Base-by-base conservation (phyloP, 2,329 filamentous ascomycete genomes). In the Colletotrichum endophyticum region DNA sequence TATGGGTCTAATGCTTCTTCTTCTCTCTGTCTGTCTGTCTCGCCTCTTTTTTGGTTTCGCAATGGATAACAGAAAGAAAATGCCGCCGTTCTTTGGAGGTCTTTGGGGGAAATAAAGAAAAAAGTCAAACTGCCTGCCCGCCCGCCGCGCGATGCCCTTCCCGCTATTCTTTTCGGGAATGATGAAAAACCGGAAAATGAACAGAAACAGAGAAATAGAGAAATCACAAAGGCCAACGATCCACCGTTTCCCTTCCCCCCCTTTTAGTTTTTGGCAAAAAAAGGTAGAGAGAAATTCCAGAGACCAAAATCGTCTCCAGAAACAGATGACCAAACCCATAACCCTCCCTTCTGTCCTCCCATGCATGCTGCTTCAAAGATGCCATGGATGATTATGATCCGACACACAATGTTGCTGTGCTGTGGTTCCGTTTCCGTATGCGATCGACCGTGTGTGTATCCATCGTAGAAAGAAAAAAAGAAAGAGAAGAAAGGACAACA, bases 141-240 rank as follows among this genome's bases (percentile, higher is more conserved):
- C 73, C 73, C 34, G 70, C 73, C 70, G 16, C 59, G 70, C 73
- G 49, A 76, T 76, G 73, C 73, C 73, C 59, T 66, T 76, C 70
- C 70, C 70, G 57, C 27, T 36, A 62, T 34, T 73, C 70, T 76
- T 73, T 66, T 72, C 61, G 61, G 69, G 69, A 66, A 49, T 19
- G n/a, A 66, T 72, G 69, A 68, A 57, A 68, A 72, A 36, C 30
- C 69, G 34, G 59, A 70, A 62, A 70, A 59, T 28, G 67, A 73
- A 73, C 66, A 39, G 67, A 63, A 68, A 25, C 22, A 59, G 62
- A 44, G 27, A 66, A 68, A 61, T 53, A 57, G 56, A 72, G 32
- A 76, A 76, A 64, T 59, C 70, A 67, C 73, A 73, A 73, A 64
- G 28, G 67, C 49, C 70, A 57, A 59, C 49, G 27, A 39, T 59